These are phyloP conservation scores for Debaryomycetaceae sp. DNA, from an alignment of 1,139 yeast genomes.

Conservation along the genomic window DNA sequence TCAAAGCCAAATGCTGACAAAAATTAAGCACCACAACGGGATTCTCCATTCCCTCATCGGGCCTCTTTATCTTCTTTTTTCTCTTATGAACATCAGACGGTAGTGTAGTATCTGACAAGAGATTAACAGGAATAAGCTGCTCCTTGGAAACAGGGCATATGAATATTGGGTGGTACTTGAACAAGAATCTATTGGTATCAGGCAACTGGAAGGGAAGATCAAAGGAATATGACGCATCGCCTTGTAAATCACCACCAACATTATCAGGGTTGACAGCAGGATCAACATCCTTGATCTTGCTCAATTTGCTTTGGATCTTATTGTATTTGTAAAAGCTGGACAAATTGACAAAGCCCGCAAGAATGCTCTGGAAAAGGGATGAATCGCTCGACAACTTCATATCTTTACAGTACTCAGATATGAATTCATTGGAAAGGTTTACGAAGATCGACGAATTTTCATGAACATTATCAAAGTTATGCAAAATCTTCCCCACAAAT, in stretches of 20 bases:
- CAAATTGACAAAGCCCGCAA: conserved; percentile 70
- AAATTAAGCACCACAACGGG: conserved; percentile 45
- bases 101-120: conserved; percentile 5
- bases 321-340: conserved; percentile 70
- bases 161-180: conserved; percentile 75
- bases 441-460: conserved; percentile 28
- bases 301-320: conserved; percentile 38
- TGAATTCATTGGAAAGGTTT: conserved; percentile 48
- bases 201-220: conserved; percentile 47
- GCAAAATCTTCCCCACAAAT: conserved; percentile 42
- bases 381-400: conserved; percentile 68
- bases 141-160: conserved; percentile 91
- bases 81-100: conserved; percentile 11
- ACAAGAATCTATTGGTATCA: conserved; percentile 38
- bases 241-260: conserved; percentile 48
- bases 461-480: conserved; percentile 39
- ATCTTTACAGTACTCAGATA: conserved; percentile 64
- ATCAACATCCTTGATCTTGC: conserved; percentile 15
- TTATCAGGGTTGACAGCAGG: conserved; percentile 30
- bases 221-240: conserved; percentile 23
- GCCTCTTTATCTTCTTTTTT: conserved; percentile 18
- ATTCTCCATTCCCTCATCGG: conserved; percentile 14
- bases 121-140: conserved; percentile 46
- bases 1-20: conserved; percentile 44
- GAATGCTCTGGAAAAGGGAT: conserved; percentile 61